Base-by-base conservation (phyloP, 2,329 filamentous ascomycete genomes). In the Neonectria sp. region DNA sequence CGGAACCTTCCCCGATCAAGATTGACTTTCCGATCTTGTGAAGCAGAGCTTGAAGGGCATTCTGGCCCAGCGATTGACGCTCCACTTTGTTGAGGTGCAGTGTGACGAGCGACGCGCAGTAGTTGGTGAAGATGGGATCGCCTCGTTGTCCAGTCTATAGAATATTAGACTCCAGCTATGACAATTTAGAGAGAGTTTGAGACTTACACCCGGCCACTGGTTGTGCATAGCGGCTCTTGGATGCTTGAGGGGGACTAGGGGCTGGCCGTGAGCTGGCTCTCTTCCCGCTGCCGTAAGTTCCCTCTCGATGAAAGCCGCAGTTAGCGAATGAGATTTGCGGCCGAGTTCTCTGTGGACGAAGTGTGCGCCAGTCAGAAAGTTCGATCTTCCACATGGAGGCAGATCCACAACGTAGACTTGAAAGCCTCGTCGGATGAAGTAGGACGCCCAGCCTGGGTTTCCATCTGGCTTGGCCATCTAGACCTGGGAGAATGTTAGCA, bases 1-100 rank as follows among this genome's bases (percentile, higher is more conserved):
- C 84, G 17, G 87, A 82, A 0, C 85, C 86, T 68, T 90, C 85
- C 0, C 83, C 84, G 12, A 90, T 68, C 3, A 89, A 71, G 46
- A 86, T 76, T 0, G 80, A 79, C 9, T 76, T 77, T 3, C 82
- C 84, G 17, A 84, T 83, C 11, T 69, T 73, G 15, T 84, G 77
- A 12, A 89, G 79, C 2, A 88, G 79, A 1, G 77, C 78, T 3
- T 76, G 75, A 8, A 85, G 82, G 0, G 83, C 82, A 12, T 78
- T 68, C 45, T 80, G 77, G 1, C 72, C 78, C 1, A 78, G 43
- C 0, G 59, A 65, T 62, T 84, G 80, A 15, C 79, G 77, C 40
- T 81, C 73, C 0, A 69, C 46, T 27, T 68, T 75, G 12, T 67
- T 74, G n/a, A 76, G 67, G 5, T 68, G 65, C 4, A 81, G 76